A percentile compares a stretch with the other conserved stretches of the same genome.
Conservation (phyloP, 2,329 filamentous ascomycete genomes). For the Pestalotiopsis sp. region DNA sequence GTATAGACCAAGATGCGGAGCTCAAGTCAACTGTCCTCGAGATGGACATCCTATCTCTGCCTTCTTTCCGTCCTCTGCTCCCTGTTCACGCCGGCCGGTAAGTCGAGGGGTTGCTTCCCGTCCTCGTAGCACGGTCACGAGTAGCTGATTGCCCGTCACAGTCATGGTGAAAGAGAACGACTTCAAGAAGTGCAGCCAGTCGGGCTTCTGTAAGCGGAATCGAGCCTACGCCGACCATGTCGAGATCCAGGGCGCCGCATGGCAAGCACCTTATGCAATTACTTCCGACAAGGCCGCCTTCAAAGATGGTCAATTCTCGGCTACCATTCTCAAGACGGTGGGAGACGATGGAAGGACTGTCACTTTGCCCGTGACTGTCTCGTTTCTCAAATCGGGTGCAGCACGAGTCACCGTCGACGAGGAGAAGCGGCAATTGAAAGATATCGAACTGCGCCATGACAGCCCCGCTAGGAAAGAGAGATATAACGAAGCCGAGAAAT, state of each 20-base stretch:
- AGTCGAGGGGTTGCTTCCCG: conserved; percentile 26
- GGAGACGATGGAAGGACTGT: conserved; percentile 68
- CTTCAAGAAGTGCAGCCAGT: conserved; percentile 96
- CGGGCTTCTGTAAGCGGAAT: conserved; percentile 96
- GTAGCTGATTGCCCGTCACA: conserved; percentile 37
- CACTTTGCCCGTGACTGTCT: conserved; percentile 79
- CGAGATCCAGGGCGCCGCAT: conserved; percentile 63
- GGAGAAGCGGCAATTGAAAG: conserved; percentile 83
- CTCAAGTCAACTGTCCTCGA: conserved; percentile 52
- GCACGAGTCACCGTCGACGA: conserved; percentile 90
- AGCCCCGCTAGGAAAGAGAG: conserved; percentile 87
- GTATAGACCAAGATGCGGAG: conserved; percentile 50
- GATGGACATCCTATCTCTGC: conserved; percentile 67
- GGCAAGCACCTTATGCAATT: conserved; percentile 81
- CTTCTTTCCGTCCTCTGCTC: conserved; percentile 61
- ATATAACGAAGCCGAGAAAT: conserved; percentile 89
- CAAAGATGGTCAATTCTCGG: conserved; percentile 78
- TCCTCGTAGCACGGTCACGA: not conserved
- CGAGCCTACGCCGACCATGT: conserved; percentile 84
- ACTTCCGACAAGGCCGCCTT: conserved; percentile 72
- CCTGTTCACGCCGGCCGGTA: conserved; percentile 67
- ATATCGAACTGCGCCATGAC: conserved; percentile 83
- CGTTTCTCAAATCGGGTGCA: conserved; percentile 87
- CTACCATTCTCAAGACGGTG: conserved; percentile 79
- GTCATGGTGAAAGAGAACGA: conserved; percentile 91